Base-by-base conservation (phyloP, 345 rosid species). In the Cardamine occulta region DNA sequence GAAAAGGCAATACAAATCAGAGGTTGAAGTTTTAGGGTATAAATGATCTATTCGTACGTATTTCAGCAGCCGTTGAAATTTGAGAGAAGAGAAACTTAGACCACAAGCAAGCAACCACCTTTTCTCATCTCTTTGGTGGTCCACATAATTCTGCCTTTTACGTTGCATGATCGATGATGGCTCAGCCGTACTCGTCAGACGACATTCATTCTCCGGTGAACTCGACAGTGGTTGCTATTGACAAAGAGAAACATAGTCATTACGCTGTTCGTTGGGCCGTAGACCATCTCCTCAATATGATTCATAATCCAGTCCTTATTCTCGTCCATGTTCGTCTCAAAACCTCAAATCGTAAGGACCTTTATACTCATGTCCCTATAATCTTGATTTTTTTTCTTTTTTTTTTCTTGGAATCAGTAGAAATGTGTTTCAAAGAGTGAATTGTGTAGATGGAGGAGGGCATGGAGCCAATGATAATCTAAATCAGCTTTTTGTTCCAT, bases 261-360 rank as follows among this genome's bases (percentile, higher is more conserved):
- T 83, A 76, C 44, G 91, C 93, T 15, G 88, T 89, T 5, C 84
- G 90, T 21, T 93, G 95, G 98, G 90, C 95, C 8, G 84, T 88
- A 13, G 95, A 93, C 35, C 84, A 84, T 75, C 94, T 90, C 18
- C 0, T 70, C 19, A 61, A 29, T 21, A 52, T 72, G 10, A 52
- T 63, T 66, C 77, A 69, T 44, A 83, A 77, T 47, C 83, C 84
- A 0, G 56, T 75, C 48, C 63, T 88, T 52, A 74, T 81, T 63
- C 73, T 92, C 8, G 45, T 92, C 48, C 96, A 93, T 40, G 93
- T 93, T 68, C 77, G 57, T 61, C 79, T 74, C 52, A 83, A 75
- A 73, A 64, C 52, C 69, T 60, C 55, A 15, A 68, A 83, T 59
- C 77, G 96, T 93, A 88, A 84, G 94, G 82, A 83, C 86, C 87